Conservation (phyloP, 305 asterid species). For the Solanum hybrid region DNA sequence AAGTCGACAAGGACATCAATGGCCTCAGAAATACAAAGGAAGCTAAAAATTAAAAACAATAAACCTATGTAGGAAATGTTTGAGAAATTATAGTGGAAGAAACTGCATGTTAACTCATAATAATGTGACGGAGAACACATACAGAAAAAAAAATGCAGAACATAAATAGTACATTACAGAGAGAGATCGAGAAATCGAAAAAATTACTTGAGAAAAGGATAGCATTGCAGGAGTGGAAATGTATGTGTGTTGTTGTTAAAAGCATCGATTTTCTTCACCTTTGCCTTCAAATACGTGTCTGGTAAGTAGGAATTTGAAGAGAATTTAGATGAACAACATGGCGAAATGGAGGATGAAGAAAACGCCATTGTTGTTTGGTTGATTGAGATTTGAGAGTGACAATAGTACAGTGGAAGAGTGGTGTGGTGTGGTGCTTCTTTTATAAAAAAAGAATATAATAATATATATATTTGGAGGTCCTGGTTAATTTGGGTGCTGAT, state of each 20-base stretch:
- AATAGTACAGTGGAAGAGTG: background rate
- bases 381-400: background rate
- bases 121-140: background rate
- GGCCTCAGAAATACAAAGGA: background rate
- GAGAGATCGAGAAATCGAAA: background rate
- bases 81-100: background rate
- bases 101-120: background rate
- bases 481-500: background rate
- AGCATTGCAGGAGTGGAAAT: slow-evolving; percentile 24
- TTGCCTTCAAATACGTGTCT: background rate
- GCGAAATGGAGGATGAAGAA: slow-evolving; percentile 31
- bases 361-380: slow-evolving; percentile 30
- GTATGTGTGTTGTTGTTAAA: slow-evolving; percentile 29
- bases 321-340: slow-evolving; percentile 22
- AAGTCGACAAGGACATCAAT: background rate
- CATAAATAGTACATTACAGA: background rate
- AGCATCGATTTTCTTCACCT: slow-evolving; percentile 13
- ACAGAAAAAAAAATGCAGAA: background rate
- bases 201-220: slow-evolving; percentile 32
- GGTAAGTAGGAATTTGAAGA: slow-evolving; percentile 6
- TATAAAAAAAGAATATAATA: too few species aligned
- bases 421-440: background rate
- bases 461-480: background rate
- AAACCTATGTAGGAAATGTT: background rate
- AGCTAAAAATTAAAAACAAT: background rate